Conservation (phyloP, 2,329 filamentous ascomycete genomes). For the Verticillium zaregamsianum region DNA sequence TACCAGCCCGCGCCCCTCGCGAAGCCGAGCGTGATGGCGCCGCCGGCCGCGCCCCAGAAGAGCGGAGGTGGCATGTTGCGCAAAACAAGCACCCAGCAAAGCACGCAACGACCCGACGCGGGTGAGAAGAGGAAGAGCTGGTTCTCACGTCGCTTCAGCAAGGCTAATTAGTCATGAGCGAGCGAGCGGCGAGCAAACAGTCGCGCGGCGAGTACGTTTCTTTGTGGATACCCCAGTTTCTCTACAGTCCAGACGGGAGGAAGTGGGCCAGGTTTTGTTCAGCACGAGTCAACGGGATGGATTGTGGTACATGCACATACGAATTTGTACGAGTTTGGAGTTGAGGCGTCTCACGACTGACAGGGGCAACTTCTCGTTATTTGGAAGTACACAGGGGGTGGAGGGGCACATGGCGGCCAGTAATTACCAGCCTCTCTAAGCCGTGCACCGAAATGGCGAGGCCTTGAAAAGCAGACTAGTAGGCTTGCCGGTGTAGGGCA, state of each 20-base stretch:
- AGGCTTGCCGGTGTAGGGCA: not conserved
- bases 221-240: slow-evolving; percentile 16
- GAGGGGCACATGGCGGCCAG: not conserved
- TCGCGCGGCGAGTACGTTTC: slow-evolving; percentile 1
- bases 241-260: slow-evolving; percentile 2
- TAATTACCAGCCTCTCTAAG: not conserved
- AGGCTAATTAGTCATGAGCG: slow-evolving; percentile 21
- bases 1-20: not conserved
- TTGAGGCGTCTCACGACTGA: slow-evolving; percentile 5
- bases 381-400: not conserved
- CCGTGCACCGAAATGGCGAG: not conserved
- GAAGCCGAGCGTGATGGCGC: not conserved
- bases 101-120: slow-evolving; percentile 22
- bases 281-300: not conserved
- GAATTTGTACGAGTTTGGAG: slow-evolving; percentile 14
- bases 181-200: not conserved
- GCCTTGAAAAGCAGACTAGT: not conserved
- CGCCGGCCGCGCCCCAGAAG: slow-evolving; percentile 16
- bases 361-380: slow-evolving; percentile 1
- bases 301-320: slow-evolving; percentile 13
- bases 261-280: not conserved
- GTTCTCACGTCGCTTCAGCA: slow-evolving; percentile 81
- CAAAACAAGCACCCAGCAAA: slow-evolving; percentile 5
- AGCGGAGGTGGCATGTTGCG: slow-evolving; percentile 13
- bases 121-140: slow-evolving; percentile 83